Percentiles rank a stretch among this genome's conserved stretches.
These are phyloP conservation scores for Lentinula sp. DNA, from an alignment of 768 basidiomycete species.

Conservation along the genomic window DNA sequence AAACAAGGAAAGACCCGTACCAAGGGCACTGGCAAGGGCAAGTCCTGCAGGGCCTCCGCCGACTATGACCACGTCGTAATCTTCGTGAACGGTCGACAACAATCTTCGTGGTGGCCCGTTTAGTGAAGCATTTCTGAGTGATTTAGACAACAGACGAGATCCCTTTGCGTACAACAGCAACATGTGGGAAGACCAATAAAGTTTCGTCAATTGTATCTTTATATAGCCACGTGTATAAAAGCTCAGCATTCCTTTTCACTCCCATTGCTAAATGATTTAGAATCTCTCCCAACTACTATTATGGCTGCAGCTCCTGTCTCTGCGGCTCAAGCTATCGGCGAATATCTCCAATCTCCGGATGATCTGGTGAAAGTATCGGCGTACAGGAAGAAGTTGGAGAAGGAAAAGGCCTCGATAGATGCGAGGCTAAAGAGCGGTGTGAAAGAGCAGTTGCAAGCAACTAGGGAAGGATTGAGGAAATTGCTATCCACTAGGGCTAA, in stretches of 20 bases:
- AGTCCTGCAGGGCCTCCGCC: conserved; percentile 93
- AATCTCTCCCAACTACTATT: conserved; percentile 1
- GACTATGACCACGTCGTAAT: conserved; percentile 88
- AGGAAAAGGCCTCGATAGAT: conserved; percentile 94
- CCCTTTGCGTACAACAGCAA: neutral
- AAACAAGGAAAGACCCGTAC: conserved; percentile 31
- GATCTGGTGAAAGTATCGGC: conserved; percentile 86
- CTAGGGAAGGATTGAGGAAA: conserved; percentile 80
- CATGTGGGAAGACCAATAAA: too few species aligned
- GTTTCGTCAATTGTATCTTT: neutral
- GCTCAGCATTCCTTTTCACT: neutral
- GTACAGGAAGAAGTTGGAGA: conserved; percentile 90
- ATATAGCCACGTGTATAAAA: neutral
- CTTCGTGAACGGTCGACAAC: conserved; percentile 21
- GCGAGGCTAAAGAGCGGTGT: conserved; percentile 86
- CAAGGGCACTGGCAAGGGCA: conserved; percentile 80
- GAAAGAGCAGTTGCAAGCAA: conserved; percentile 88
- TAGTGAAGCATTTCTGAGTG: neutral
- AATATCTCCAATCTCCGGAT: conserved; percentile 89
- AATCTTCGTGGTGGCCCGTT: neutral
- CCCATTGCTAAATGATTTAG: neutral
- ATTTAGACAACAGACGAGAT: conserved; percentile 3
- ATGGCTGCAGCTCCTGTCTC: conserved; percentile 58
- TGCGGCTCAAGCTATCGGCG: conserved; percentile 81
- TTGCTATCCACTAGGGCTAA: conserved; percentile 71